Base-by-base conservation (phyloP, 2,329 filamentous ascomycete species). In the Microsporum ferrugineum region DNA sequence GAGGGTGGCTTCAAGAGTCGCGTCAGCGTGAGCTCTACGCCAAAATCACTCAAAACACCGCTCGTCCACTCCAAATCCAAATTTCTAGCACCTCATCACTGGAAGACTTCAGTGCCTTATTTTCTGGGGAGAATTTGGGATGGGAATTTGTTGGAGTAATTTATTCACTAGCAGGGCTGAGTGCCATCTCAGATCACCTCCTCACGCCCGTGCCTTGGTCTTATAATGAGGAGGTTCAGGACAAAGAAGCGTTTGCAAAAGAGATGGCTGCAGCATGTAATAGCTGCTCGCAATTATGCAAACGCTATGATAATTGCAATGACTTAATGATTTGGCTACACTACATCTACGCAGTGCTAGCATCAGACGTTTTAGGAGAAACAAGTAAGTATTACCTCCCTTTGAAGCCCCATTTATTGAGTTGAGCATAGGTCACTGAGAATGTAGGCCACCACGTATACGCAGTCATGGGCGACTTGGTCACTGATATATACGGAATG, bases 101-200 rank as follows among this genome's bases (percentile, higher is more conserved):
- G 1, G 62, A 65, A 12, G 69, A 73, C 7, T 77, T 78, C 51
- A 70, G 75, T 61, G 67, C 67, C 14, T 61, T 75, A 1, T 76
- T 71, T 60, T 60, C 63, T 2, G 66, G 64, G 2, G 59, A 60
- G 8, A 66, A 66, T 39, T 59, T 67, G 12, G 62, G 67, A 45
- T 68, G 66, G 66, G 67, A 69, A 47, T 67, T 65, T 47, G 61
- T 69, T 36, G 67, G 66, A n/a, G 55, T 67, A 17, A 64, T 67
- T 14, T 68, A 65, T 43, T 62, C 65, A 5, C 43, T 67, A 34
- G 65, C 64, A 1, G 66, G 67, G 2, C 33, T 63, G n/a, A 60
- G 62, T 43, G 47, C 43, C 10, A 17, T 59, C 27, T 56, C 38
- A 12, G 39, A 29, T 1, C 31, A 29, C 17, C 5, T 34, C 38